phyloP scores from a whole-genome alignment of 2,329 filamentous ascomycete species.

The Thelonectria blattea region DNA sequence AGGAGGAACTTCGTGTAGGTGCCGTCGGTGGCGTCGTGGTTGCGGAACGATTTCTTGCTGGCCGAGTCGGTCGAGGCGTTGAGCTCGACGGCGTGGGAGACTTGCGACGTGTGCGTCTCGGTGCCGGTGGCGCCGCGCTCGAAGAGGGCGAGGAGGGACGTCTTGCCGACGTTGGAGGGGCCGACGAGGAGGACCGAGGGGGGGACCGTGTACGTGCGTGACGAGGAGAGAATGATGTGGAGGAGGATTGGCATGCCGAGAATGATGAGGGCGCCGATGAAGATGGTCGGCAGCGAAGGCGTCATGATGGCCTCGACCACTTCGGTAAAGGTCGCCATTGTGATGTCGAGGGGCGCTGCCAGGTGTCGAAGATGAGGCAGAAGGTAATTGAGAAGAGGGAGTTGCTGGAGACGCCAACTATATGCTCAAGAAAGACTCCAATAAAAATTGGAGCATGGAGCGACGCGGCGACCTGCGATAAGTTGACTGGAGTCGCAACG shows the following conservation, averaged over 20 bases:
- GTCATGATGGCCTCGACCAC: conserved; percentile 61
- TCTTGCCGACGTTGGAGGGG: conserved; percentile 85
- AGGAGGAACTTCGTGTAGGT: conserved; percentile 75
- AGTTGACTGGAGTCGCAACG: neutral
- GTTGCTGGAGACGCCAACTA: neutral
- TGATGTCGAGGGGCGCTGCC: conserved; percentile 36
- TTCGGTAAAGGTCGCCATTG: conserved; percentile 45
- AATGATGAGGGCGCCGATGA: conserved; percentile 73
- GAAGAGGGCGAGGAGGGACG: conserved; percentile 78
- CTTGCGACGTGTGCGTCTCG: conserved; percentile 63
- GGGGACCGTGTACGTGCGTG: conserved; percentile 67
- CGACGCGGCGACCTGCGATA: conserved; percentile 1
- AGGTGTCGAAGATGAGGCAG: conserved; percentile 9
- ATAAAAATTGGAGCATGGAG: neutral
- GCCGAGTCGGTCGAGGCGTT: conserved; percentile 56
- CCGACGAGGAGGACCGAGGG: conserved; percentile 84
- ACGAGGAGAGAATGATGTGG: conserved; percentile 75
- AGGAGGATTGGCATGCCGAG: conserved; percentile 77
- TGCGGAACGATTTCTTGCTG: conserved; percentile 53
- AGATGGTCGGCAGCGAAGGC: conserved; percentile 66
- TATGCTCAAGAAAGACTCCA: neutral
- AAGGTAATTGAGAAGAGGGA: neutral
- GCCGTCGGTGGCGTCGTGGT: conserved; percentile 61
- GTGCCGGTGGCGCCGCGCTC: conserved; percentile 58
- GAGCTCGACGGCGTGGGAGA: conserved; percentile 59